A percentile compares a stretch with the other conserved stretches of the same genome.
These are phyloP conservation scores for Inga oerstediana DNA, from an alignment of 306 rosid species.

Conservation along the genomic window DNA sequence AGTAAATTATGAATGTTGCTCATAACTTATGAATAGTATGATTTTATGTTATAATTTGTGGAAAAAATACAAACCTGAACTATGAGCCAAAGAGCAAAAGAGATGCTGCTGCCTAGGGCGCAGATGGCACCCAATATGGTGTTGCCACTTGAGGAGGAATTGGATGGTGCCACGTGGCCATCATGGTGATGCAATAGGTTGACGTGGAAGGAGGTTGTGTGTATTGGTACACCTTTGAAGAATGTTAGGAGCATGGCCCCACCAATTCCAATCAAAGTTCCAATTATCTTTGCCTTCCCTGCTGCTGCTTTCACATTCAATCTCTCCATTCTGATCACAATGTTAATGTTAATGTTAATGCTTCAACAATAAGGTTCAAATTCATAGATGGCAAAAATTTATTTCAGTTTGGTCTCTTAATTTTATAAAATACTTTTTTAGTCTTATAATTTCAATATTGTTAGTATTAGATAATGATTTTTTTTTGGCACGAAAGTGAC, in stretches of 20 bases:
- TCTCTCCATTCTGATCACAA: constrained; percentile 41
- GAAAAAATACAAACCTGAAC: too few relatives aligned
- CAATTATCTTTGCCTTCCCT: constrained; percentile 55
- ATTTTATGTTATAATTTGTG: too few relatives aligned
- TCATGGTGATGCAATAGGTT: constrained; percentile 30
- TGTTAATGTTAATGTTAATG: not conserved
- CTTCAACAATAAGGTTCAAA: not conserved
- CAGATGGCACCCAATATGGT: not conserved
- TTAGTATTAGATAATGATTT: too few relatives aligned
- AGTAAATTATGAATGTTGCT: too few relatives aligned
- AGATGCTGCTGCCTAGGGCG: constrained; percentile 31
- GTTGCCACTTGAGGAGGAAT: not conserved
- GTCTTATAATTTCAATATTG: too few relatives aligned
- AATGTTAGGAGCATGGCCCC: constrained; percentile 66
- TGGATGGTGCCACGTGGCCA: not conserved
- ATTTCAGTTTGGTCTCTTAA: too few relatives aligned
- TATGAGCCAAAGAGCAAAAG: too few relatives aligned
- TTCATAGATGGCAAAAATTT: too few relatives aligned
- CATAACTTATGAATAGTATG: too few relatives aligned
- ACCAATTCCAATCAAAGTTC: constrained; percentile 44
- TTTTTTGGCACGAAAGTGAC: too few relatives aligned
- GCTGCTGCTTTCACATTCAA: constrained; percentile 32
- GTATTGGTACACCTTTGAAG: constrained; percentile 45
- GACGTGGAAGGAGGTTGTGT: constrained; percentile 30
- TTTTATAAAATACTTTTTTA: too few relatives aligned